Conservation (phyloP, 106 monocot genomes). For the Dioscorea alata region DNA sequence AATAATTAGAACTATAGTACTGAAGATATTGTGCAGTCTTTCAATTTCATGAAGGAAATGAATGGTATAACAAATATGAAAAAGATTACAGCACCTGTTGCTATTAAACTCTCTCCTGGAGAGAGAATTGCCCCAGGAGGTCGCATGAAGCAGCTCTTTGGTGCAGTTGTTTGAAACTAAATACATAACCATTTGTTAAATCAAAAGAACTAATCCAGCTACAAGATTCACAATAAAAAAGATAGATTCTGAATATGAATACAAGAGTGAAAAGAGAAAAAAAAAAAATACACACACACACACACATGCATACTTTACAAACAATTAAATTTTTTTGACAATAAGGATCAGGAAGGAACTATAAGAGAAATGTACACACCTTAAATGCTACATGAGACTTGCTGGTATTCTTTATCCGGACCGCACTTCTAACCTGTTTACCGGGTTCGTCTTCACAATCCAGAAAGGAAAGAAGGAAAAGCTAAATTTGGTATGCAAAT, state of each 20-base stretch:
- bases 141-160: conserved; percentile 96
- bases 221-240: too few relatives aligned
- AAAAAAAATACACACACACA: too few relatives aligned
- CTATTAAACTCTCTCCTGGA: conserved; percentile 85
- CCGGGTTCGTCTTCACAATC: conserved; percentile 76
- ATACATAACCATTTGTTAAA: not conserved
- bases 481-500: not conserved
- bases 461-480: not conserved
- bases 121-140: conserved; percentile 87
- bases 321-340: too few relatives aligned
- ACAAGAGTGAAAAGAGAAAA: too few relatives aligned
- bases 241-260: too few relatives aligned
- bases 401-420: conserved; percentile 85
- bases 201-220: too few relatives aligned
- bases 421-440: conserved; percentile 85
- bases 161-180: conserved; percentile 94
- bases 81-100: conserved; percentile 52
- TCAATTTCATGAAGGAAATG: too few relatives aligned
- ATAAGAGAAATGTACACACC: conserved; percentile 21
- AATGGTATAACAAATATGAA: too few relatives aligned
- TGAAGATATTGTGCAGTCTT: too few relatives aligned
- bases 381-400: conserved; percentile 95
- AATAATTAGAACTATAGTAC: not conserved
- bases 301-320: too few relatives aligned
- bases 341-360: not conserved